Conservation (phyloP, 768 basidiomycete genomes). For the Russula sp. region DNA sequence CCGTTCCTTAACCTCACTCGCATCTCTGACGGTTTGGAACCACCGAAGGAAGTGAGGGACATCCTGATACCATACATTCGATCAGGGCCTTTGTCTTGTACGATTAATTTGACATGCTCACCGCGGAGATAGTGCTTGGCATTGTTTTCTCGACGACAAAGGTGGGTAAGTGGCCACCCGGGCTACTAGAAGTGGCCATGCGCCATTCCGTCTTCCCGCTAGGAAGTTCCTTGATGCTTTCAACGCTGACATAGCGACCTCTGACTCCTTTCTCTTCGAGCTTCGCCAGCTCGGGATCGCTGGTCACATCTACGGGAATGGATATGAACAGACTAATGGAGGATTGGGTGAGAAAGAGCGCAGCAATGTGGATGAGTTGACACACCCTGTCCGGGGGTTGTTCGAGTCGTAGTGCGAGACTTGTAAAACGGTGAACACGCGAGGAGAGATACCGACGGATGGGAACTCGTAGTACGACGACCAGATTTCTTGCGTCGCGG, state of each 20-base stretch:
- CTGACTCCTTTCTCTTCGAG: conserved; percentile 59
- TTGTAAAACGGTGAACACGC: conserved; percentile 72
- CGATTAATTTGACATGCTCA: conserved; percentile 30
- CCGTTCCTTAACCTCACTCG: conserved; percentile 1
- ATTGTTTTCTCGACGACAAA: conserved; percentile 58
- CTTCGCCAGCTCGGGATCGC: conserved; percentile 50
- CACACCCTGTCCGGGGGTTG: conserved; percentile 56
- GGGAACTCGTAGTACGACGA: conserved; percentile 66
- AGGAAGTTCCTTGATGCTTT: conserved; percentile 55
- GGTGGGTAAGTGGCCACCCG: conserved; percentile 62
- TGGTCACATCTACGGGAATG: conserved; percentile 60
- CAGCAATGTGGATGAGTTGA: conserved; percentile 5
- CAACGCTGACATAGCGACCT: conserved; percentile 66
- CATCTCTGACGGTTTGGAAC: conserved; percentile 39
- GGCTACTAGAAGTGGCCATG: conserved; percentile 72
- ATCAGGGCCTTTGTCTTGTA: not conserved
- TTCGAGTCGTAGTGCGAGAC: conserved; percentile 47
- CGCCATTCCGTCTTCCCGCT: conserved; percentile 67
- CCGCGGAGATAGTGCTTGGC: conserved; percentile 57
- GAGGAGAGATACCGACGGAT: conserved; percentile 56
- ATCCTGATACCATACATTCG: conserved; percentile 41
- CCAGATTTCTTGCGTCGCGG: conserved; percentile 62
- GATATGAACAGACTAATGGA: conserved; percentile 41
- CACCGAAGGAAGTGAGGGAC: conserved; percentile 69
- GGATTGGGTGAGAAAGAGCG: not conserved